Conservation (phyloP, 2,329 filamentous ascomycete genomes). For the Xylaria hypoxylon region DNA sequence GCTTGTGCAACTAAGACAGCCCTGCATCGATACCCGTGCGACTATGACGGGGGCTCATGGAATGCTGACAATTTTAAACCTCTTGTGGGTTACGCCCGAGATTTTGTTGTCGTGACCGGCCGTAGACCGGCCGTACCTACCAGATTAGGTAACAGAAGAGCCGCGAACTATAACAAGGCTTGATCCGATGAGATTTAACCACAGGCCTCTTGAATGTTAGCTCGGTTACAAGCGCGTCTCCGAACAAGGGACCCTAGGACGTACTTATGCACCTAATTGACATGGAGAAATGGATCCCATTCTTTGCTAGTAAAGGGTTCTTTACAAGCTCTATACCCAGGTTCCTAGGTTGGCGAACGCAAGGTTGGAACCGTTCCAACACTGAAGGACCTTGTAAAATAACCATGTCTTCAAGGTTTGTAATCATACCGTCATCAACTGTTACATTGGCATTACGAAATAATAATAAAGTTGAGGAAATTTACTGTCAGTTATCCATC, state of each 20-base stretch:
- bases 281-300: neutral
- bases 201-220: neutral
- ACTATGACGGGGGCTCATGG: neutral
- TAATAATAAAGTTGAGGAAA: slow-evolving; percentile 1
- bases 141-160: slow-evolving; percentile 2
- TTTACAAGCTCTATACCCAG: neutral
- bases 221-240: neutral
- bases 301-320: neutral
- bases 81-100: neutral
- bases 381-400: slow-evolving; percentile 2
- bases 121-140: slow-evolving; percentile 1
- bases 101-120: slow-evolving; percentile 3
- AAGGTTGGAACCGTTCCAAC: neutral
- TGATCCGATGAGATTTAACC: neutral
- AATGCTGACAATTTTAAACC: slow-evolving; percentile 33
- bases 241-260: slow-evolving; percentile 2
- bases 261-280: neutral
- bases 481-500: neutral
- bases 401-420: slow-evolving; percentile 10
- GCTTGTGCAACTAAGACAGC: no score
- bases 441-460: slow-evolving; percentile 14
- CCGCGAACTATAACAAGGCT: slow-evolving; percentile 6
- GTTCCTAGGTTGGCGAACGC: neutral
- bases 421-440: slow-evolving; percentile 14
- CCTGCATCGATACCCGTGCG: slow-evolving; percentile 13